phyloP scores from a whole-genome alignment of 306 rosid species.

The Astragalus membranaceus region DNA sequence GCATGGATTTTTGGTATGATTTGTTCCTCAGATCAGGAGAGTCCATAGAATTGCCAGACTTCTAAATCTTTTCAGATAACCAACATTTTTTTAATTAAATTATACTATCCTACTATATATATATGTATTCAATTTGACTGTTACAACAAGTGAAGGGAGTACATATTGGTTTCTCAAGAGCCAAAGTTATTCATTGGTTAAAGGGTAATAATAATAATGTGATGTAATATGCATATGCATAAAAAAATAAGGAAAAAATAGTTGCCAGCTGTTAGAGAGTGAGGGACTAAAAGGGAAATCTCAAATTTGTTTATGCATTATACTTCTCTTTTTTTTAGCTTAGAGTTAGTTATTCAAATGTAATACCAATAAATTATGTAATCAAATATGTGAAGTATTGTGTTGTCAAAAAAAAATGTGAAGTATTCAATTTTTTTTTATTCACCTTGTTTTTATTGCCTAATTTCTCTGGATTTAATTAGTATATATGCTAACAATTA shows the following conservation, averaged over 20 bases:
- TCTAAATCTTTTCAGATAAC: constrained; percentile 3
- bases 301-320: not conserved
- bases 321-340: not conserved
- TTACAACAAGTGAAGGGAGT: not conserved
- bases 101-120: not conserved
- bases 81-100: not conserved
- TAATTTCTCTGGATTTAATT: not conserved
- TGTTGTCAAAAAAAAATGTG: too few relatives aligned
- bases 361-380: not conserved
- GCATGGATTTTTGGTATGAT: constrained; percentile 68
- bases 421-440: not conserved
- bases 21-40: constrained; percentile 52
- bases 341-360: constrained; percentile 18
- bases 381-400: not conserved
- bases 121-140: not conserved
- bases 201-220: not conserved
- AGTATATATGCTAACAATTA: too few relatives aligned
- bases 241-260: not conserved
- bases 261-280: not conserved
- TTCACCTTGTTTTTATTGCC: not conserved
- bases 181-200: not conserved
- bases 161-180: constrained; percentile 11
- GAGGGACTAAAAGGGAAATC: not conserved
- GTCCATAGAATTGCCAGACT: constrained; percentile 39
- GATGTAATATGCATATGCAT: not conserved